phyloP scores from a whole-genome alignment of 768 basidiomycete species.

The Phylloporus scabripes region DNA sequence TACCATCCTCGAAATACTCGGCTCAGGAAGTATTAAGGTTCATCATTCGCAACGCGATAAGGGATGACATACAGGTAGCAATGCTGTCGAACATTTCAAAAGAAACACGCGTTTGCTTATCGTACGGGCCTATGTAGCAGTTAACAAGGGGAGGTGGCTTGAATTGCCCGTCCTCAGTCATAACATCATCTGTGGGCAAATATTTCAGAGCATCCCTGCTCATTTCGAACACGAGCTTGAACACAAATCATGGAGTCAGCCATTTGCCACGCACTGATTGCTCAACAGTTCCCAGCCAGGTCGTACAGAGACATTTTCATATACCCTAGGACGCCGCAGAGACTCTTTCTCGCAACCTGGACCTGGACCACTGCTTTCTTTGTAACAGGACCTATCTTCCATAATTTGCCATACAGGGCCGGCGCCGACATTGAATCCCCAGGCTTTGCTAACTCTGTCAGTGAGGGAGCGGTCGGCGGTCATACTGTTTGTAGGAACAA shows the following conservation, averaged over 20 bases:
- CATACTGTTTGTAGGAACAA: conserved; percentile 51
- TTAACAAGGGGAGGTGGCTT: conserved; percentile 48
- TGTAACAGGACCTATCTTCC: conserved; percentile 77
- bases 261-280: conserved; percentile 41
- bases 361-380: conserved; percentile 43
- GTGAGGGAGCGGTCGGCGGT: conserved; percentile 43
- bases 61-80: conserved; percentile 49
- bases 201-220: conserved; percentile 52
- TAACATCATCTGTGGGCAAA: conserved; percentile 49
- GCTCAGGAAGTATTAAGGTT: conserved; percentile 38
- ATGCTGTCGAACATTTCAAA: conserved; percentile 53
- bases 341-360: conserved; percentile 38
- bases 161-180: conserved; percentile 47
- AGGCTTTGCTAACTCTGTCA: conserved; percentile 57
- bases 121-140: conserved; percentile 66
- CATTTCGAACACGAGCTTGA: conserved; percentile 3
- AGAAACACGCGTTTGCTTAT: conserved; percentile 43
- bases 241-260: conserved; percentile 1
- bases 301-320: conserved; percentile 39
- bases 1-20: conserved; percentile 50
- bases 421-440: conserved; percentile 68
- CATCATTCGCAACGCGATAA: neutral
- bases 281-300: conserved; percentile 43
- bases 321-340: conserved; percentile 55
- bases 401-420: conserved; percentile 76